Conservation (phyloP, 1,139 yeast species). For the Suhomyces bribrorum region DNA sequence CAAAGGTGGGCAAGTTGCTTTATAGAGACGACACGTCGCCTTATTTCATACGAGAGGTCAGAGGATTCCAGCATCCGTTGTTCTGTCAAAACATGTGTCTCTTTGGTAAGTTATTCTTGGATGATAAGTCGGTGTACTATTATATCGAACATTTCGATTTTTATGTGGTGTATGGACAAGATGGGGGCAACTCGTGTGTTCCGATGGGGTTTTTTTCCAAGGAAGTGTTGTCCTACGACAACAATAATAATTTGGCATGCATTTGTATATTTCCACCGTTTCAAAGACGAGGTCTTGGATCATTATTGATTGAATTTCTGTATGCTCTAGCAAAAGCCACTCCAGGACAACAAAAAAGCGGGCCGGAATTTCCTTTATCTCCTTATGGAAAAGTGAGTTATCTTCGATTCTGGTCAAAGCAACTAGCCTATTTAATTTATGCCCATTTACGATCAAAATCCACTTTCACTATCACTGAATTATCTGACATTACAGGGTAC, state of each 20-base stretch:
- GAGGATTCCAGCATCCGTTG: conserved; percentile 61
- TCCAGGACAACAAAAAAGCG: conserved; percentile 59
- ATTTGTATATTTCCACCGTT: conserved; percentile 90
- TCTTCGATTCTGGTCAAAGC: conserved; percentile 72
- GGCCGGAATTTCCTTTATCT: conserved; percentile 91
- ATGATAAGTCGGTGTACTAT: conserved; percentile 85
- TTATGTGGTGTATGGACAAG: conserved; percentile 64
- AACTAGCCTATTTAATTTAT: conserved; percentile 25
- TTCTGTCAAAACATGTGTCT: conserved; percentile 82
- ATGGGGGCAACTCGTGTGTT: conserved; percentile 27
- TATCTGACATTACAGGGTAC: conserved; percentile 67
- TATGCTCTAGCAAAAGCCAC: conserved; percentile 62
- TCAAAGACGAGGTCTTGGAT: conserved; percentile 77
- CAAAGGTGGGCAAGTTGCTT: conserved; percentile 63
- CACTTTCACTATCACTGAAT: conserved; percentile 46
- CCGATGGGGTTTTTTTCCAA: conserved; percentile 94
- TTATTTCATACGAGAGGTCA: conserved; percentile 58
- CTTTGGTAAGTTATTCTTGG: conserved; percentile 86
- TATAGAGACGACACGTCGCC: conserved; percentile 59
- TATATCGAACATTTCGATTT: conserved; percentile 78
- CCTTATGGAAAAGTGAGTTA: conserved; percentile 77
- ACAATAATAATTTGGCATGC: conserved; percentile 81
- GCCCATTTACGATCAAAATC: conserved; percentile 15
- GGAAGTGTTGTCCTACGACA: conserved; percentile 80
- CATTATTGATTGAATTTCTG: conserved; percentile 78